Conservation (phyloP, 441 rosid genomes). For the Corymbia calophylla region DNA sequence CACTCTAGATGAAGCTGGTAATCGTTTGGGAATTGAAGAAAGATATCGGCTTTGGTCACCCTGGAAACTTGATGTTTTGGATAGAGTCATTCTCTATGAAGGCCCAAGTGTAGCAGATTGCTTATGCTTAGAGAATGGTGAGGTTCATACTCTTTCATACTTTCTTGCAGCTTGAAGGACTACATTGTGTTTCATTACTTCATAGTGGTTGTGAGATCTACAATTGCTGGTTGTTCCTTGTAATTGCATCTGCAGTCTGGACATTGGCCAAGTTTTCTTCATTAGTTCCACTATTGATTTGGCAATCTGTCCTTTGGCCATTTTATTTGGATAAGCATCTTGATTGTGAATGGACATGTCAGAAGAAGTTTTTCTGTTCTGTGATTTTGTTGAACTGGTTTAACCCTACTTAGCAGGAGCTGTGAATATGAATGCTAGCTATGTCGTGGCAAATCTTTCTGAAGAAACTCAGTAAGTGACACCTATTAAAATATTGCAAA, state of each 20-base stretch:
- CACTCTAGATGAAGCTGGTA: slow-evolving; percentile 14
- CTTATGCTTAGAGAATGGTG: slow-evolving; percentile 83
- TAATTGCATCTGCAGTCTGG: neutral
- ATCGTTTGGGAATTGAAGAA: slow-evolving; percentile 17
- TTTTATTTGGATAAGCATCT: neutral
- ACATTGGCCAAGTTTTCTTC: neutral
- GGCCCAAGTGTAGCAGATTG: slow-evolving; percentile 86
- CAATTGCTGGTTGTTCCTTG: neutral
- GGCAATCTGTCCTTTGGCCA: neutral
- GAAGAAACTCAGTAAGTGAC: neutral
- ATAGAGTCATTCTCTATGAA: slow-evolving; percentile 79
- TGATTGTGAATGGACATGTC: neutral
- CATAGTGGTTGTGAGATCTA: neutral
- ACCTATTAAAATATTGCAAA: neutral
- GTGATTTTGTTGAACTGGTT: neutral
- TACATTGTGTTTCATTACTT: neutral
- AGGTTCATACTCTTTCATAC: slow-evolving; percentile 11
- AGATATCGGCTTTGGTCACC: slow-evolving; percentile 35
- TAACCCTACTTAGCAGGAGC: neutral
- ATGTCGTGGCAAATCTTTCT: neutral
- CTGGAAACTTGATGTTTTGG: slow-evolving; percentile 88
- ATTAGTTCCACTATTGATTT: neutral
- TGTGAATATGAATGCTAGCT: neutral
- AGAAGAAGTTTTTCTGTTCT: neutral
- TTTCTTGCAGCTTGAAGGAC: neutral